Evolutionary conservation across 768 basidiomycete genomes (phyloP).

Genomic region (Austroboletus festivus): DNA sequence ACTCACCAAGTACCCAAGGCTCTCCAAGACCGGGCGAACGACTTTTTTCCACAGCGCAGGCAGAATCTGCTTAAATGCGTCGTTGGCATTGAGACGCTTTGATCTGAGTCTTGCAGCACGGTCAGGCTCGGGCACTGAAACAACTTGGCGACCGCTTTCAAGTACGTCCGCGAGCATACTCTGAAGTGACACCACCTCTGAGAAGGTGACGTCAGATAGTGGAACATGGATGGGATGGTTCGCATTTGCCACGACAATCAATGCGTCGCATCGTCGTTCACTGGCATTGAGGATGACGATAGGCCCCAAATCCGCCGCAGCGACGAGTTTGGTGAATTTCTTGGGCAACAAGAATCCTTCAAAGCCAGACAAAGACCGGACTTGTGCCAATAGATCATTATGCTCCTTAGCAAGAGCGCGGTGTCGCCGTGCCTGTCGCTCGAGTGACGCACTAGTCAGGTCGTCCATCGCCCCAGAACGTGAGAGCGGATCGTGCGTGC

Average conservation of each 20-base stretch:
- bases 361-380: neutral
- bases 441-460: neutral
- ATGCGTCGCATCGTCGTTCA: neutral
- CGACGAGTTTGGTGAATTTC: neutral
- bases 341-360: neutral
- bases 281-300: neutral
- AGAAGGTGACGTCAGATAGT: neutral
- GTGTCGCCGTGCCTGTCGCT: conserved; percentile 14
- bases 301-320: neutral
- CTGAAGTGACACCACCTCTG: neutral
- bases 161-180: conserved; percentile 2
- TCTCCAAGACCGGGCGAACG: neutral
- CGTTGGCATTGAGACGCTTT: neutral
- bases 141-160: neutral
- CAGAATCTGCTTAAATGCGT: neutral
- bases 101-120: neutral
- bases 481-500: neutral
- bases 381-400: conserved; percentile 9
- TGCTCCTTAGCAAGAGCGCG: conserved; percentile 15
- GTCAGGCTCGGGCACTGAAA: neutral
- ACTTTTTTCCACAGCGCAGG: conserved; percentile 2
- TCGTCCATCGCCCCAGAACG: neutral
- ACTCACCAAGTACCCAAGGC: neutral
- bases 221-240: neutral
- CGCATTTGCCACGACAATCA: neutral